Evolutionary conservation across 75 land plant genomes (phyloP), one percentile per base, ranked within the genome.

Genomic region (Picea sitchensis): DNA sequence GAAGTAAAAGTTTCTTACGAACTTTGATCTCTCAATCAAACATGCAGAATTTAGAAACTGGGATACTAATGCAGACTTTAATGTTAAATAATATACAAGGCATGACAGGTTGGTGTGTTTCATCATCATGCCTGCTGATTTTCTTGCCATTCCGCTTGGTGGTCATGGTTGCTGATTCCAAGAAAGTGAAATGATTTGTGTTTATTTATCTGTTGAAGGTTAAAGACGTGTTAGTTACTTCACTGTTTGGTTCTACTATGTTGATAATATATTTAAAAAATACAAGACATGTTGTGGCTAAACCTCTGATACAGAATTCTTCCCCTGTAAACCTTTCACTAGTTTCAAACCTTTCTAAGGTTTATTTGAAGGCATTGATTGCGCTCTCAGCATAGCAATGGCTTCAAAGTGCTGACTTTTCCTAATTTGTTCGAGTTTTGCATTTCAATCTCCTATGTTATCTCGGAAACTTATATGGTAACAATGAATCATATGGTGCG

Each of bases 391-490:
- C 56, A 3, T 71, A 44, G 74, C 41, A 41, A 71, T 71, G n/a
- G 54, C 23, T 11, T 44, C 21, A n/a, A 51, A 5, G 8, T 44
- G 54, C 9, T n/a, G 12, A 44, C 23, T 41, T 67, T 51, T 65
- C 44, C 9, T n/a, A 21, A 71, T 71, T 71, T 71, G 4, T 44
- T 4, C 44, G 74, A 51, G 14, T 71, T 71, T 41, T 44, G 8
- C 23, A 41, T 20, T 69, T 41, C 54, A 41, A 38, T 69, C 21
- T 71, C 44, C 74, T 51, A 51, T 51, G 11, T 44, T 71, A 31
- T 71, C 74, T n/a, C 54, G n/a, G 23, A 71, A 71, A 44, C 23
- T 71, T 71, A 38, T 44, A 44, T 71, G 74, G 4, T 51, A 51
- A 9, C 11, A 51, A 12, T 51, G 56, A 51, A 6, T 47, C 54